Percentiles rank a stretch among this genome's conserved stretches.
phyloP scores from a whole-genome alignment of 2,329 filamentous ascomycete genomes.

The Akanthomyces lecanii region DNA sequence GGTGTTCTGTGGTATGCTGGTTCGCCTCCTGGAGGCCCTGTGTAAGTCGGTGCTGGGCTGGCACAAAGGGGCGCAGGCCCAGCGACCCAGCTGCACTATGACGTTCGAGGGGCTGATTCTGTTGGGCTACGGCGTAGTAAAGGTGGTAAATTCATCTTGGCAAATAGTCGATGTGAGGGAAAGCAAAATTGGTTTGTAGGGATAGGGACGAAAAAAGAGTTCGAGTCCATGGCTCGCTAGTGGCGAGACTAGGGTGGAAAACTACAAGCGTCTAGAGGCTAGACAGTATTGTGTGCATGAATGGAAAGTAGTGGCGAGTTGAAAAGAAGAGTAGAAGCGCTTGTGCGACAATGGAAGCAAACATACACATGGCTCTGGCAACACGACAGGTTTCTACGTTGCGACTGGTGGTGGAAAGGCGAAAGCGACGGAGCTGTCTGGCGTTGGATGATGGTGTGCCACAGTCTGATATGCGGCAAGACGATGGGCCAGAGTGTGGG shows the following conservation, averaged over 20 bases:
- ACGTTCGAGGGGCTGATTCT: neutral
- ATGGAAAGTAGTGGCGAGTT: too few species aligned
- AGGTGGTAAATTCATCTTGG: neutral
- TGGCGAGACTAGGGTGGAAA: neutral
- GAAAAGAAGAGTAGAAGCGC: too few species aligned
- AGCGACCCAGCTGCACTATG: neutral
- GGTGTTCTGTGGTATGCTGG: neutral
- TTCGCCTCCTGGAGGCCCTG: neutral
- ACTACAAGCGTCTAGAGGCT: neutral
- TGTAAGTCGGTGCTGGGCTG: neutral
- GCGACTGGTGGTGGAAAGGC: neutral
- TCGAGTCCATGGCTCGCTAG: neutral
- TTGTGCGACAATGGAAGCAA: neutral
- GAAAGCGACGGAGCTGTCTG: neutral
- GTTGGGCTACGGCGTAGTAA: neutral
- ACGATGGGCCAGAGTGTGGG: neutral
- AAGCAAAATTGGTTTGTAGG: neutral
- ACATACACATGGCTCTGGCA: neutral
- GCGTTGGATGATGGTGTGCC: neutral
- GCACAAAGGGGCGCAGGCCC: neutral
- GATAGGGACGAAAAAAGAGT: neutral
- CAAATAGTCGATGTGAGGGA: neutral
- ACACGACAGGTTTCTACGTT: neutral
- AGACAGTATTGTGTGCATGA: neutral
- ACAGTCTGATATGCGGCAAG: conserved; percentile 5